Base-by-base conservation (phyloP, 2,329 filamentous ascomycete genomes). In the Alternaria solani region DNA sequence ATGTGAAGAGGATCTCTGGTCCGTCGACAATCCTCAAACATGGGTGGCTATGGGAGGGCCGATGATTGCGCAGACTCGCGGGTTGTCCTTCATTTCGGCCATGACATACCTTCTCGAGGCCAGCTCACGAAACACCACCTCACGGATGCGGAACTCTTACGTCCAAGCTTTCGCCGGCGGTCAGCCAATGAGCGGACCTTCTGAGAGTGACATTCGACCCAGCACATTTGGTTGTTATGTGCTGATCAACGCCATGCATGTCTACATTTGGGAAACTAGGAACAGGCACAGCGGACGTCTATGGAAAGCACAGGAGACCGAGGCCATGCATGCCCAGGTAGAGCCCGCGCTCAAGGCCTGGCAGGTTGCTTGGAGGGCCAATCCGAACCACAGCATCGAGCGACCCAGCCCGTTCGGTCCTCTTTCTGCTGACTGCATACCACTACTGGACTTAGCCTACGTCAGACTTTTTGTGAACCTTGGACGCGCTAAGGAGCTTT, bases 231-330 rank as follows among this genome's bases (percentile, higher is more conserved):
- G 94, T 8, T 97, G 93, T 75, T 84, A 97, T 30, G 86, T 97
- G 6, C 81, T 99, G 64, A 97, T 98, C 75, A 94, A 97, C 74
- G 94, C 95, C 4, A 84, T 98, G 25, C 95, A 98, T 80, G 97
- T 97, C 70, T 97, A 97, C 78, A 97, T 98, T 44, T 98, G 95
- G 95, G 94, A 98, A 79, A 97, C 94, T 0, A 87, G 94, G 25
- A 94, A 97, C 78, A 86, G 93, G 53, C 94, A 97, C 69, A 90
- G 94, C 69, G 93, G 91, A 69, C 90, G 93, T 63, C 85, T 93
- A 49, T 97, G 94, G 94, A 96, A 93, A 2, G 88, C 90, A 34
- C 90, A 94, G 66, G 94, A 98, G 78, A 96, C 93, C 0, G 94
- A 98, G 68, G 93, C 93, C 65, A 96, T 98, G 93, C 94, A 97